phyloP scores from a whole-genome alignment of 306 rosid genomes.

The Acmispon strigosus region DNA sequence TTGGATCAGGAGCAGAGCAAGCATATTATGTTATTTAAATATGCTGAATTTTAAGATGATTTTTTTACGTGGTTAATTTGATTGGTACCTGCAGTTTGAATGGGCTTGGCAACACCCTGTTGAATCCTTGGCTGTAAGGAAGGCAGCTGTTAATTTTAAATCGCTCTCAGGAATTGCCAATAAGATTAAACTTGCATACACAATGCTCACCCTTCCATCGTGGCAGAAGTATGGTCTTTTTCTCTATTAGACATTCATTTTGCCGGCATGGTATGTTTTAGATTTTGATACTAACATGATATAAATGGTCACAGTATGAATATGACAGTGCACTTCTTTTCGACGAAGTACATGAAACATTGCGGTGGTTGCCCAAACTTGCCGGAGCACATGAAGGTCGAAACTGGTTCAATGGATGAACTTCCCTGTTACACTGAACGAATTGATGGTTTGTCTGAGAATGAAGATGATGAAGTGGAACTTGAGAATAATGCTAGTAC shows the following conservation, averaged over 20 bases:
- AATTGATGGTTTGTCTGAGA: slow-evolving; percentile 31
- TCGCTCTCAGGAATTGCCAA: slow-evolving; percentile 79
- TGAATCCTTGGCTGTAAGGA: slow-evolving; percentile 83
- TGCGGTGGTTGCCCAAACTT: slow-evolving; percentile 73
- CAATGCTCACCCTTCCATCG: slow-evolving; percentile 87
- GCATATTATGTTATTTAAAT: neutral
- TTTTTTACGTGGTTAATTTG: neutral
- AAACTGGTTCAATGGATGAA: slow-evolving; percentile 58
- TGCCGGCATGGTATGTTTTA: neutral
- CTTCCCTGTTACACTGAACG: slow-evolving; percentile 70
- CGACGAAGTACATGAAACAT: slow-evolving; percentile 68
- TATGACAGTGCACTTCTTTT: slow-evolving; percentile 71
- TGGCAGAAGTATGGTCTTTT: slow-evolving; percentile 62
- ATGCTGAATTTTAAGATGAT: neutral
- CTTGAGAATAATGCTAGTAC: slow-evolving; percentile 14
- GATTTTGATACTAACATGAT: slow-evolving; percentile 16
- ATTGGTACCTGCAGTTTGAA: slow-evolving; percentile 70
- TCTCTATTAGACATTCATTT: neutral
- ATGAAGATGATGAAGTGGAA: slow-evolving; percentile 48
- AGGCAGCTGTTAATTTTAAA: slow-evolving; percentile 75
- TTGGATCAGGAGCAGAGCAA: neutral
- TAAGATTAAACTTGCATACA: slow-evolving; percentile 86
- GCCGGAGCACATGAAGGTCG: slow-evolving; percentile 66
- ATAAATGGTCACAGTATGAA: slow-evolving; percentile 55
- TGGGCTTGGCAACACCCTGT: slow-evolving; percentile 99